phyloP scores from a whole-genome alignment of 495 filamentous ascomycete species.

The Xylaria palmicola region DNA sequence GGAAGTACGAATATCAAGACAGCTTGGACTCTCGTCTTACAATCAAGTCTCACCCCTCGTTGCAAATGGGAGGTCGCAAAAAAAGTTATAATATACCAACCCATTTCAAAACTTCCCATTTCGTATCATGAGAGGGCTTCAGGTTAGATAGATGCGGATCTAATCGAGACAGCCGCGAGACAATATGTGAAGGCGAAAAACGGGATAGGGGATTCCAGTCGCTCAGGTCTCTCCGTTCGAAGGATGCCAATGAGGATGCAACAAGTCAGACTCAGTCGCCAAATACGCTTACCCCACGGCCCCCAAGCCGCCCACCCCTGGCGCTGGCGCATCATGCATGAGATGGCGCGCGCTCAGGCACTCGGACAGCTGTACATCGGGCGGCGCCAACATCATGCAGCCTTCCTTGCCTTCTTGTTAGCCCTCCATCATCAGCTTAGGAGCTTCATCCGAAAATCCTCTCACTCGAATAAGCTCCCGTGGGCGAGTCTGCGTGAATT shows the following conservation, averaged over 20 bases:
- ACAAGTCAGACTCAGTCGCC: not conserved
- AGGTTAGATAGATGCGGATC: too few relatives aligned
- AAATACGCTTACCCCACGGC: slow-evolving; percentile 13
- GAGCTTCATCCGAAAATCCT: too few relatives aligned
- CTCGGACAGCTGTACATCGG: not conserved
- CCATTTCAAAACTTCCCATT: too few relatives aligned
- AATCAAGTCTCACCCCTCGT: not conserved
- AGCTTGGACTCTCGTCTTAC: not conserved
- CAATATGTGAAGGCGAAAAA: too few relatives aligned
- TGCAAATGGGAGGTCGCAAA: too few relatives aligned
- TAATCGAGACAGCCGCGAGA: too few relatives aligned
- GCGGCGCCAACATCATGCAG: not conserved
- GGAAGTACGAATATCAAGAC: too few relatives aligned
- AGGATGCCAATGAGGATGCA: not conserved
- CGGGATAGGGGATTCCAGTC: not conserved
- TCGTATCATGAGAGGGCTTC: too few relatives aligned
- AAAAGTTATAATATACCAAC: too few relatives aligned
- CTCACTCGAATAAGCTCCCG: too few relatives aligned
- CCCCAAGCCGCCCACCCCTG: slow-evolving; percentile 1
- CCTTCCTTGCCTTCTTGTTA: not conserved
- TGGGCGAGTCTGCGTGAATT: too few relatives aligned
- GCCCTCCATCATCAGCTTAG: not conserved
- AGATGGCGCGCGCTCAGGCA: not conserved
- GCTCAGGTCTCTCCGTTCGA: not conserved
- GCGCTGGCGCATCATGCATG: not conserved